A percentile compares a stretch with the other conserved stretches of the same genome.
Conservation (phyloP, 495 filamentous ascomycete species). For the Saxophila tyrrhenica region DNA sequence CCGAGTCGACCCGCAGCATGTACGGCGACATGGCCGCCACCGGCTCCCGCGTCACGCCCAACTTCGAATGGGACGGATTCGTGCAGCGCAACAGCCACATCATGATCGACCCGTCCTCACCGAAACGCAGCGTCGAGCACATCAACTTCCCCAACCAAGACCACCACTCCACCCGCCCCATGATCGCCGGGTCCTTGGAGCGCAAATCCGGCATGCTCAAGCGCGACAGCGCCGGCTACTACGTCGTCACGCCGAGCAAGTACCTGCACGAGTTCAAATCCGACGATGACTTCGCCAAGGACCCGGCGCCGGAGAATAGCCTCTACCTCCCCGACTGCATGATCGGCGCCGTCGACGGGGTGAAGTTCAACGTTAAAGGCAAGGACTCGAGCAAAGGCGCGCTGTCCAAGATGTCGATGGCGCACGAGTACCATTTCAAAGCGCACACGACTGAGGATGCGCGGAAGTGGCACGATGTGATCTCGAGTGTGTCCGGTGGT, state of each 20-base stretch:
- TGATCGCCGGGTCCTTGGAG: slow-evolving; percentile 80
- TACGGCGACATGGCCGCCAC: slow-evolving; percentile 71
- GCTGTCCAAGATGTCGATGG: slow-evolving; percentile 48
- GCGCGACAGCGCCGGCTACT: slow-evolving; percentile 71
- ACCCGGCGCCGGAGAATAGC: slow-evolving; percentile 73
- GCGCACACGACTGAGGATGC: slow-evolving; percentile 66
- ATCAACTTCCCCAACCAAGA: slow-evolving; percentile 81
- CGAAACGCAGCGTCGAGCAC: slow-evolving; percentile 56
- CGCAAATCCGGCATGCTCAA: slow-evolving; percentile 58
- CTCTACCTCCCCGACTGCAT: slow-evolving; percentile 88
- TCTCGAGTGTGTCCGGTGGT: slow-evolving; percentile 33
- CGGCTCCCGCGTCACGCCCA: slow-evolving; percentile 69
- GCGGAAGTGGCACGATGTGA: slow-evolving; percentile 68
- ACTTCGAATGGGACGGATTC: slow-evolving; percentile 90
- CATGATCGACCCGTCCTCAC: slow-evolving; percentile 69
- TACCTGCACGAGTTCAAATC: slow-evolving; percentile 96
- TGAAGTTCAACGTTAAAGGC: slow-evolving; percentile 89
- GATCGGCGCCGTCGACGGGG: slow-evolving; percentile 59
- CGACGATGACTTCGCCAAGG: slow-evolving; percentile 68
- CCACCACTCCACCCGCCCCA: slow-evolving; percentile 64
- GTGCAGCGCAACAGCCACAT: slow-evolving; percentile 50
- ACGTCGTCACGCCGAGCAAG: slow-evolving; percentile 73
- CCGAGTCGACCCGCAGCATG: slow-evolving; percentile 66
- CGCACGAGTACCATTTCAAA: slow-evolving; percentile 56
- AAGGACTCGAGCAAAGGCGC: slow-evolving; percentile 65